These are phyloP conservation scores for Candida rishiriensis DNA, from an alignment of 805 yeast species.

Conservation along the genomic window DNA sequence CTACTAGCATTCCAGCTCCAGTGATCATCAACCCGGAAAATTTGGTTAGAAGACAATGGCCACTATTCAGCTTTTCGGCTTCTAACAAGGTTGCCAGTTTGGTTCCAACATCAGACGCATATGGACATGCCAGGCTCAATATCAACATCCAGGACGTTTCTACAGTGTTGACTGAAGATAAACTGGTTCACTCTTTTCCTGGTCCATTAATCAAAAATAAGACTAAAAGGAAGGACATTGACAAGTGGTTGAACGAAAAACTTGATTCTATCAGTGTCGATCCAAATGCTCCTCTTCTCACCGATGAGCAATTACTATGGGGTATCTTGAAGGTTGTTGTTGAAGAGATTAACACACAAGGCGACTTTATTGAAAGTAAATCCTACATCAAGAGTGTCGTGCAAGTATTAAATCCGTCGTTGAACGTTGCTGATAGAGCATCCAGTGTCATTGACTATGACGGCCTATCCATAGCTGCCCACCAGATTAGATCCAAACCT, in stretches of 20 bases:
- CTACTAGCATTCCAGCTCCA: conserved; percentile 28
- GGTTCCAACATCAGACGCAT: conserved; percentile 39
- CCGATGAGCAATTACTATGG: conserved; percentile 25
- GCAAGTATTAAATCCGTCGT: conserved; percentile 38
- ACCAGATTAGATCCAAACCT: conserved; percentile 9
- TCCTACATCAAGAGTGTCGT: conserved; percentile 33
- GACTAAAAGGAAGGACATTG: conserved; percentile 61
- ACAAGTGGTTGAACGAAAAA: conserved; percentile 56
- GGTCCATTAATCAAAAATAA: conserved; percentile 62
- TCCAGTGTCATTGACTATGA: conserved; percentile 15
- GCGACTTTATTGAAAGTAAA: conserved; percentile 21
- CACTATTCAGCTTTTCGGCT: conserved; percentile 65
- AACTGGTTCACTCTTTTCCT: conserved; percentile 53
- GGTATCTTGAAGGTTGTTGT: conserved; percentile 24
- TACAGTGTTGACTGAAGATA: conserved; percentile 36
- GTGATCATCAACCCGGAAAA: conserved; percentile 49
- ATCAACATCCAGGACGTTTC: conserved; percentile 36
- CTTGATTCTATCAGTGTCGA: conserved; percentile 17
- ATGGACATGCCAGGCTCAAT: conserved; percentile 26
- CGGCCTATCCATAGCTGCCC: conserved; percentile 11
- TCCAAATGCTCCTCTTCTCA: conserved; percentile 11
- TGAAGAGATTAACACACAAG: conserved; percentile 18
- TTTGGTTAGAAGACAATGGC: conserved; percentile 60
- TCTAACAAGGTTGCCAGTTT: conserved; percentile 41
- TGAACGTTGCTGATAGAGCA: conserved; percentile 14